phyloP scores from a whole-genome alignment of 768 basidiomycete species.

The Russula sp. region DNA sequence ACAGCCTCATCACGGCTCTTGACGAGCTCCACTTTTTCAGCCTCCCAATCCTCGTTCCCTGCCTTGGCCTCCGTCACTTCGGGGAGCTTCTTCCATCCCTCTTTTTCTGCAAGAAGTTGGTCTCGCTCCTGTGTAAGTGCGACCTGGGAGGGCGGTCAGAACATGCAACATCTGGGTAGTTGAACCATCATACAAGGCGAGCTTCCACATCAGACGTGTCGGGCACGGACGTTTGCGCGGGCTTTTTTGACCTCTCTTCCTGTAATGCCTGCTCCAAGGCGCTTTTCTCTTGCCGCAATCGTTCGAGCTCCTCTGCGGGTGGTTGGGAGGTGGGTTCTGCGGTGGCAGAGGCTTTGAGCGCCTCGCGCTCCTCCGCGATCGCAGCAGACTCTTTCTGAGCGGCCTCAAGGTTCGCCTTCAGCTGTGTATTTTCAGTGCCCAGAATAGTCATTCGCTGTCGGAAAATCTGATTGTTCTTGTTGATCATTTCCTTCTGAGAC shows the following conservation, averaged over 20 bases:
- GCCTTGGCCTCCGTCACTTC: constrained; percentile 23
- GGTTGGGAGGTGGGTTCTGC: constrained; percentile 8
- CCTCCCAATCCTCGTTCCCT: constrained; percentile 43
- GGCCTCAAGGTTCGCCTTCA: constrained; percentile 23
- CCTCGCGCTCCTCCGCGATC: constrained; percentile 27
- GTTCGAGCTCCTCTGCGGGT: constrained; percentile 28
- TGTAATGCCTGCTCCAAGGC: constrained; percentile 36
- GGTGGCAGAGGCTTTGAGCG: constrained; percentile 34
- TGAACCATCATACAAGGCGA: constrained; percentile 32
- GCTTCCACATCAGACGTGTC: constrained; percentile 25
- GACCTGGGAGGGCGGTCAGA: constrained; percentile 34
- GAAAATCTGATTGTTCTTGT: constrained; percentile 21
- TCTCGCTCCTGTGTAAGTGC: constrained; percentile 55
- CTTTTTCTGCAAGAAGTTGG: constrained; percentile 54
- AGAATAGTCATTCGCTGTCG: constrained; percentile 20
- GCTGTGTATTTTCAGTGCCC: constrained; percentile 14
- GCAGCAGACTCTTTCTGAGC: constrained; percentile 26
- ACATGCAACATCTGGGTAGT: background rate
- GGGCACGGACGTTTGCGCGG: constrained; percentile 8
- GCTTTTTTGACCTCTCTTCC: constrained; percentile 32
- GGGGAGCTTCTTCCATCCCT: constrained; percentile 34
- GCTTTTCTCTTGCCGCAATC: constrained; percentile 33
- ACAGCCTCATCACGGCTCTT: constrained; percentile 57
- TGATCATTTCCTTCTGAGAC: constrained; percentile 15
- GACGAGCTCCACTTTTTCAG: constrained; percentile 52